Evolutionary conservation across 192 early-diverging fungal genomes (phyloP), one percentile per base, ranked within the genome.

Genomic region (Rhizoclosmatium globosum): DNA sequence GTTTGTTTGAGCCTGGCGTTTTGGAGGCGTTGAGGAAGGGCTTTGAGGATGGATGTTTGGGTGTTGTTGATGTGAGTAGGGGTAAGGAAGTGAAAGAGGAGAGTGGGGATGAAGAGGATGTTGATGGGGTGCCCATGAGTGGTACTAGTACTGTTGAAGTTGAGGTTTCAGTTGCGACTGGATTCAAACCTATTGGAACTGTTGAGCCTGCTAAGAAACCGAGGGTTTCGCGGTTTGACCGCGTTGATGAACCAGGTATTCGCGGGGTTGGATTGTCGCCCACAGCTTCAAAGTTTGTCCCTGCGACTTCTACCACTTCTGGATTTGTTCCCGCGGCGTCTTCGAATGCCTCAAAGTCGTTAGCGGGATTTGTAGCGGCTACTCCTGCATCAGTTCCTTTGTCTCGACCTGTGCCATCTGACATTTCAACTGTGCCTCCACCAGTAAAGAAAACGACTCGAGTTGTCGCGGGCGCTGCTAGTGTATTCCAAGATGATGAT

Each of bases 1-100:
- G 93, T 82, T 87, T 98, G 19, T 98, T 95, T 81, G 91, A 94
- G 6, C 83, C 88, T 64, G 82, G 86, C n/a, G 92, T 90, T 67
- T 88, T 90, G 46, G 91, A 90, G 48, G 81, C 86, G 48, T 79
- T 93, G 66, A 75, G 84, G 21, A 82, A 57, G 13, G 73, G 82
- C 2, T 92, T 94, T 72, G 80, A 84, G 78, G 86, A 88, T 21
- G 82, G 83, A 68, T 6, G 64, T 4, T 11, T 9, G 11, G 64
- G 50, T 47, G 62, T n/a, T 11, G 13, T 1, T 64, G 45, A 23
- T 53, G 68, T 17, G 76, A 85, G 4, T 41, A 48, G 2, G 71
- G 61, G 11, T 68, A 44, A 68, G 48, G 15, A 64, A 43, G 23
- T 6, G 21, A 23, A 17, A 69, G 48, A 31, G 65, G 76, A 41